A percentile compares a stretch with the other conserved stretches of the same genome.
These are phyloP conservation scores for Cichorium intybus DNA, from an alignment of 140 eudicot genomes.

Conservation along the genomic window DNA sequence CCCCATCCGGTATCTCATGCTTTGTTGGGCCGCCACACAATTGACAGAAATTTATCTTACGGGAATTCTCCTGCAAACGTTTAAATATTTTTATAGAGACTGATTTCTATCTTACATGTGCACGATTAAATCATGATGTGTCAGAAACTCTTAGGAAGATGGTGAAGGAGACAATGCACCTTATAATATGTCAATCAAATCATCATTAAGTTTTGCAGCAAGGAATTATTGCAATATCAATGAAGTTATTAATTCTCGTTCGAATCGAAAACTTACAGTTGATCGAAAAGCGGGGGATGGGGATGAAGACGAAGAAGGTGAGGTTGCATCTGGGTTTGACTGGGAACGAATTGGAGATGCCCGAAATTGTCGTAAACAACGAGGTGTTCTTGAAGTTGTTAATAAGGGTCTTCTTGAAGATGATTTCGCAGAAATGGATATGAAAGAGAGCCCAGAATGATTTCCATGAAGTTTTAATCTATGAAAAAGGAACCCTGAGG, in stretches of 20 bases:
- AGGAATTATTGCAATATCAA: neutral
- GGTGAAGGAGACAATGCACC: constrained; percentile 17
- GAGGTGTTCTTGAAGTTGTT: constrained; percentile 17
- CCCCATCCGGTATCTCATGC: constrained; percentile 82
- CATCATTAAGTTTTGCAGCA: neutral
- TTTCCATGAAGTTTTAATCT: constrained; percentile 47
- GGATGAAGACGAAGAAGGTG: constrained; percentile 40
- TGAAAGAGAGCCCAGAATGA: constrained; percentile 26
- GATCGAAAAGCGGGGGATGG: constrained; percentile 34
- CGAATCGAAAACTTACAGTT: constrained; percentile 38
- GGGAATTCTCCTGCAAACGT: constrained; percentile 47
- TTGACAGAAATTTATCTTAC: constrained; percentile 87
- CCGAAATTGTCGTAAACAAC: constrained; percentile 35
- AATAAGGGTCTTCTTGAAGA: constrained; percentile 30
- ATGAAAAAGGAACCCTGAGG: constrained; percentile 41
- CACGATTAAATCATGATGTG: too few relatives aligned
- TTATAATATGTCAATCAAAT: neutral
- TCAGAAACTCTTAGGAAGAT: neutral
- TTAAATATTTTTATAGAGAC: too few relatives aligned
- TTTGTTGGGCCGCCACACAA: constrained; percentile 79
- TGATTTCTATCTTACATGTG: too few relatives aligned
- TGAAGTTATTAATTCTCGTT: neutral
- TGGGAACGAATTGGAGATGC: constrained; percentile 44
- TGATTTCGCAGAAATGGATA: constrained; percentile 30
- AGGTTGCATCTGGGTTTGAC: constrained; percentile 44